Evolutionary conservation across 2,329 filamentous ascomycete genomes (phyloP).

Genomic region (Colletotrichum sp.): DNA sequence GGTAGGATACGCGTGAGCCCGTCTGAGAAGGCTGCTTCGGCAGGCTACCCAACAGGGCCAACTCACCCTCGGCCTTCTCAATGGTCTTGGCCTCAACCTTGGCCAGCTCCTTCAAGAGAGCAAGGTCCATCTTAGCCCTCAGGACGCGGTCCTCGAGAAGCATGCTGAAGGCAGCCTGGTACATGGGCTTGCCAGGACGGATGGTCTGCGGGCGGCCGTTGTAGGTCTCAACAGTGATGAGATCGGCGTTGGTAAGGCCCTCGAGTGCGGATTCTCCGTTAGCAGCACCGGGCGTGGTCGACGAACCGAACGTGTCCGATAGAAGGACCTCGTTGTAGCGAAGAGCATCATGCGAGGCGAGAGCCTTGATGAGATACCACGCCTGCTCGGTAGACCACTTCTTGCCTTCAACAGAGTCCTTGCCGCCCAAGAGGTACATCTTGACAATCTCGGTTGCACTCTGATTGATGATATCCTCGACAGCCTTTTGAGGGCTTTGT

Average conservation of each 20-base stretch:
- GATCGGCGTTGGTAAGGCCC: conserved; percentile 81
- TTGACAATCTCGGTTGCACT: conserved; percentile 90
- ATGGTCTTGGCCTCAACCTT: conserved; percentile 77
- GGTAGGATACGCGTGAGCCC: conserved; percentile 69
- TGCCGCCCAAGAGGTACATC: conserved; percentile 80
- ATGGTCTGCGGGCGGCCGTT: conserved; percentile 82
- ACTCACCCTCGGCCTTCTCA: conserved; percentile 79
- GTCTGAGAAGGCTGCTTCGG: conserved; percentile 75
- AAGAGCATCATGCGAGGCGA: conserved; percentile 71
- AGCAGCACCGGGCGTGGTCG: conserved; percentile 48
- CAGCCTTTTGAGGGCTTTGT: conserved; percentile 80
- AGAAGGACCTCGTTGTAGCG: conserved; percentile 88
- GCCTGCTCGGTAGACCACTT: conserved; percentile 86
- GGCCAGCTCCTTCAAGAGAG: conserved; percentile 70
- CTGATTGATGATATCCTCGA: conserved; percentile 88
- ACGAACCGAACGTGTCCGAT: conserved; percentile 73
- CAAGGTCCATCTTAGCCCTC: conserved; percentile 74
- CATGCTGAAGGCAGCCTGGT: conserved; percentile 79
- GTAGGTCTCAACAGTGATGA: conserved; percentile 76
- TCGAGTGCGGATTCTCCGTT: conserved; percentile 79
- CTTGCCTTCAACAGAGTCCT: conserved; percentile 48
- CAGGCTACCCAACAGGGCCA: conserved; percentile 72
- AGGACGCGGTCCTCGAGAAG: conserved; percentile 76
- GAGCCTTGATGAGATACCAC: conserved; percentile 83
- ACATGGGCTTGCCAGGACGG: conserved; percentile 84